These are phyloP conservation scores for Tricholoma sp. DNA, from an alignment of 768 basidiomycete genomes.

Conservation along the genomic window DNA sequence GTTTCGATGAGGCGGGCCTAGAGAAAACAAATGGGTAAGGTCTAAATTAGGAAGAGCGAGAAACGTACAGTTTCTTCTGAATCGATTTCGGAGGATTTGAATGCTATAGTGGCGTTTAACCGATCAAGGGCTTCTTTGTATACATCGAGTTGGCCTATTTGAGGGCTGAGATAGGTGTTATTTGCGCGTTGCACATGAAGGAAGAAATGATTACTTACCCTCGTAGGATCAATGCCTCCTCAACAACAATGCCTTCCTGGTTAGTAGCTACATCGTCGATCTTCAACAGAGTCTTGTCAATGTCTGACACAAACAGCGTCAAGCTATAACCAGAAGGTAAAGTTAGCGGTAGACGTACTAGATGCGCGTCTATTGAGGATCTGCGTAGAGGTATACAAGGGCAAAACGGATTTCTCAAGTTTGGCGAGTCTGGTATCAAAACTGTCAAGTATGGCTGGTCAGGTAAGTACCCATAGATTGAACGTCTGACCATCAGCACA, in stretches of 20 bases:
- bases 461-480: constrained; percentile 21
- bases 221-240: constrained; percentile 73
- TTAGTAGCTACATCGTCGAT: constrained; percentile 76
- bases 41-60: neutral
- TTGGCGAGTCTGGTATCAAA: constrained; percentile 79
- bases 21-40: constrained; percentile 1
- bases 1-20: constrained; percentile 75
- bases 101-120: constrained; percentile 74
- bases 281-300: constrained; percentile 71
- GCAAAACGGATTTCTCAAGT: constrained; percentile 81
- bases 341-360: constrained; percentile 44
- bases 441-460: constrained; percentile 72
- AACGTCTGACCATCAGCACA: constrained; percentile 18
- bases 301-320: constrained; percentile 43
- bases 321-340: neutral
- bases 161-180: constrained; percentile 46
- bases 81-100: constrained; percentile 57
- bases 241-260: constrained; percentile 68
- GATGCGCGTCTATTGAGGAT: constrained; percentile 63
- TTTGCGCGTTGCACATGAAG: neutral
- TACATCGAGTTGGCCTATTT: constrained; percentile 53
- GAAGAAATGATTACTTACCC: constrained; percentile 44
- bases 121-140: constrained; percentile 75
- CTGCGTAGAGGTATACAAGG: constrained; percentile 76
- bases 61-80: constrained; percentile 46